A percentile compares a stretch with the other conserved stretches of the same genome.
Conservation (phyloP, 2,329 filamentous ascomycete genomes). For the Apiospora arundinis region DNA sequence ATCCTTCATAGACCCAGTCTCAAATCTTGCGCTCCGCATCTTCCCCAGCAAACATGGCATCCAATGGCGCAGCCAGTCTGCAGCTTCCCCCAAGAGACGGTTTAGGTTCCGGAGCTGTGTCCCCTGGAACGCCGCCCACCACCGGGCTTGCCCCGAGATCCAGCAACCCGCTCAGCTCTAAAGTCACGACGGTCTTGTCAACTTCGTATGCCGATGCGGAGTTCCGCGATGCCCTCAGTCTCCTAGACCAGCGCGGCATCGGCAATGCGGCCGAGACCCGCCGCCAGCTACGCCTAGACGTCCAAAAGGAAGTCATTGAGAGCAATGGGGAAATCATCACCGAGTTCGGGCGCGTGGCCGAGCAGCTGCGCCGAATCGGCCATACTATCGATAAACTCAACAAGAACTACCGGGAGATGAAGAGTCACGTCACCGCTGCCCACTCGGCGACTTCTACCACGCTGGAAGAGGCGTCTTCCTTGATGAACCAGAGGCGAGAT, state of each 20-base stretch:
- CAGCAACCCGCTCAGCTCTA: slow-evolving; percentile 75
- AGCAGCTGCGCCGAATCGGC: slow-evolving; percentile 90
- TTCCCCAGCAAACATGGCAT: background rate
- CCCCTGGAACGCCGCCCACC: slow-evolving; percentile 28
- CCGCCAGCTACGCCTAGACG: slow-evolving; percentile 78
- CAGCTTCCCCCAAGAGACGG: slow-evolving; percentile 36
- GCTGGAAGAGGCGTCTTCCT: slow-evolving; percentile 75
- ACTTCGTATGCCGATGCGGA: slow-evolving; percentile 92
- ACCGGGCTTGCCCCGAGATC: slow-evolving; percentile 43
- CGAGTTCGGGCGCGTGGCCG: slow-evolving; percentile 88
- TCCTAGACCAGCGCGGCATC: slow-evolving; percentile 75
- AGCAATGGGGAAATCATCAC: slow-evolving; percentile 88
- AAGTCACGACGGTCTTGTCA: slow-evolving; percentile 85
- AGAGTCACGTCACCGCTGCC: slow-evolving; percentile 75
- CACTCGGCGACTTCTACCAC: slow-evolving; percentile 76
- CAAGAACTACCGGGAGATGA: slow-evolving; percentile 80
- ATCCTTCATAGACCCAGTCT: background rate
- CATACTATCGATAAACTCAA: slow-evolving; percentile 80
- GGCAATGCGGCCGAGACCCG: slow-evolving; percentile 80
- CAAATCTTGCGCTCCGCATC: background rate
- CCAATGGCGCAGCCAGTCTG: slow-evolving; percentile 26
- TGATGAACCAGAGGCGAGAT: slow-evolving; percentile 75
- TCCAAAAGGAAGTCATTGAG: slow-evolving; percentile 91
- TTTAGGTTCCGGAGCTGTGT: slow-evolving; percentile 32
- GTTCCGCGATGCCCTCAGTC: slow-evolving; percentile 81